phyloP scores from a whole-genome alignment of 768 basidiomycete genomes.

The Podaxis rugospora region DNA sequence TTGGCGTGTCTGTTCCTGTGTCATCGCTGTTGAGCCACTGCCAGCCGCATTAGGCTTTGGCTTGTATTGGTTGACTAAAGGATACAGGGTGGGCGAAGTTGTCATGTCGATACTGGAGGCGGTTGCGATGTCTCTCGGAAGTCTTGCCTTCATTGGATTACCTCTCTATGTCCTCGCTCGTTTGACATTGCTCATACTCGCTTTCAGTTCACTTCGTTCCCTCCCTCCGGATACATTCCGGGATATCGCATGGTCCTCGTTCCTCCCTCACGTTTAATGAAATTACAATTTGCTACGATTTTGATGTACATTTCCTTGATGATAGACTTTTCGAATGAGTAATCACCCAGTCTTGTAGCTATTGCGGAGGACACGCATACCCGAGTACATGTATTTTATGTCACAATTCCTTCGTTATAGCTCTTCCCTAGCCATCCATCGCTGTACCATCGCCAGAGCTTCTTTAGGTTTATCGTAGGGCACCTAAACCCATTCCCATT shows the following conservation, averaged over 20 bases:
- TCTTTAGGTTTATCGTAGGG: constrained; percentile 14
- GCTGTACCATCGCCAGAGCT: constrained; percentile 11
- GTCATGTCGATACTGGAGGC: not conserved
- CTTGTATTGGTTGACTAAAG: not conserved
- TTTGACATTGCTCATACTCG: constrained; percentile 5
- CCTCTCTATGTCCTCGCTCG: constrained; percentile 9
- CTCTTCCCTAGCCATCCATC: constrained; percentile 8
- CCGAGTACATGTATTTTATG: not conserved
- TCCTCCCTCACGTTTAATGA: constrained; percentile 11
- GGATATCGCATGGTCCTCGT: constrained; percentile 9
- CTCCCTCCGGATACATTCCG: not conserved
- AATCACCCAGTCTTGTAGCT: not conserved
- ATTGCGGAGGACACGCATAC: not conserved
- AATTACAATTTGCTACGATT: not conserved
- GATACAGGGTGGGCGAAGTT: not conserved
- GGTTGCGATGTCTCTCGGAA: constrained; percentile 2
- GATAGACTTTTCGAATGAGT: not conserved
- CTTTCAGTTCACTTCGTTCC: constrained; percentile 7
- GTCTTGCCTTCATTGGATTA: constrained; percentile 1
- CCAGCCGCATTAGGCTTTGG: not conserved
- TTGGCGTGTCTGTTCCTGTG: not conserved
- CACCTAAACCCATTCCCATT: not conserved
- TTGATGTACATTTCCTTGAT: not conserved
- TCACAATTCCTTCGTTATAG: not conserved
- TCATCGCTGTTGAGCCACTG: not conserved